Base-by-base conservation (phyloP, 805 yeast genomes). In the Cyberlindnera petersonii region DNA sequence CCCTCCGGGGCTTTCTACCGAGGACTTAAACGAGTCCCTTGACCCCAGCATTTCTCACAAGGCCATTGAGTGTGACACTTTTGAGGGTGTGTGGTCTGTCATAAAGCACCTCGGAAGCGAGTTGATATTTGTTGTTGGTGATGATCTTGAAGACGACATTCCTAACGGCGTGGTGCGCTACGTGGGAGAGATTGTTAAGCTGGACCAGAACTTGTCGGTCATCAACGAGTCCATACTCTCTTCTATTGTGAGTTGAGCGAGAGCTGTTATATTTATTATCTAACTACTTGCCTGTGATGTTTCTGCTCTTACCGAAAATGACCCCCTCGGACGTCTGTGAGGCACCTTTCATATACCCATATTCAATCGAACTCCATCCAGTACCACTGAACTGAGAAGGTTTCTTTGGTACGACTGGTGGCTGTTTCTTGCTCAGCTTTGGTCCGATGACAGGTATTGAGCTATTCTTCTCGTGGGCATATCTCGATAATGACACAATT, bases 401-500 rank as follows among this genome's bases (percentile, higher is more conserved):
- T 55, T 79, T 79, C 27, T 58, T 67, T 9, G 82, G 86, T 6
- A 69, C 61, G 13, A 56, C 68, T 46, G 73, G 79, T 58, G 64
- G 69, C 59, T 55, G 68, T 55, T 65, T 74, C 46, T 56, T 59
- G 1, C 74, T 68, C 27, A 79, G 54, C 37, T 70, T 69, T 2
- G 86, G 86, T 0, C 86, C 86, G 23, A 79, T 63, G 1, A 74
- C 69, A 0, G 78, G 74, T 41, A 70, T 52, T 37, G 63, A 48
- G 39, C 77, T 61, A 66, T 80, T 55, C 63, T 74, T 63, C 40
- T 66, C 68, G 52, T 82, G 72, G 2, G 86, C 82, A 39, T 76
- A 68, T 42, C 95, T 66, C 1, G 93, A 82, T 31, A 86, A 66
- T 3, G 94, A 77, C 52, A 82, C 79, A 29, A 86, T 64, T 1